Conservation (phyloP, 2,329 filamentous ascomycete genomes). For the Trichophyton simii region DNA sequence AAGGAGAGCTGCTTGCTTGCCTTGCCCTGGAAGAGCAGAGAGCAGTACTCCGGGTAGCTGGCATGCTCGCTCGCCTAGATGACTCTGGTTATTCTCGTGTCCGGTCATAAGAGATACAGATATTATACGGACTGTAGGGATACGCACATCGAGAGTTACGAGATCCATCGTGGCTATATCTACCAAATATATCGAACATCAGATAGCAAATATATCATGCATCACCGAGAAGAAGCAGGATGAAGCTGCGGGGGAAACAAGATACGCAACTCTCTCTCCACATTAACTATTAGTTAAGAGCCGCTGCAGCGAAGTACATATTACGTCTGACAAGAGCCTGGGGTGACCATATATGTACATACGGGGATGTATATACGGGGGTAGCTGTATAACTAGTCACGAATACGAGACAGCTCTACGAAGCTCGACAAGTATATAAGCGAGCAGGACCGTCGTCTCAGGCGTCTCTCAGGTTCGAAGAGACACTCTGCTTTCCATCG, state of each 20-base stretch:
- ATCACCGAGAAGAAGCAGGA: too few relatives aligned
- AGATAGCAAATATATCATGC: not conserved
- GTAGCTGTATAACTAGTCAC: too few relatives aligned
- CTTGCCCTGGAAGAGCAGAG: constrained; percentile 70
- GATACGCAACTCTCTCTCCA: not conserved
- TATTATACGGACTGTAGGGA: not conserved
- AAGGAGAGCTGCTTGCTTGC: constrained; percentile 63
- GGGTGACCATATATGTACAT: too few relatives aligned
- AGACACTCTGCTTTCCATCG: not conserved
- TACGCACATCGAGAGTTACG: not conserved
- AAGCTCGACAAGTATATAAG: too few relatives aligned
- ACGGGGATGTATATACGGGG: too few relatives aligned
- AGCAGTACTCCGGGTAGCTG: constrained; percentile 57
- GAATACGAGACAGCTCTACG: too few relatives aligned
- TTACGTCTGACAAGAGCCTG: too few relatives aligned
- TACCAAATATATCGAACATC: not conserved
- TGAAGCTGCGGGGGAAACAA: not conserved
- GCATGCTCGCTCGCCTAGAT: constrained; percentile 51
- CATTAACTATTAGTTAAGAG: too few relatives aligned
- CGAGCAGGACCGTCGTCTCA: too few relatives aligned
- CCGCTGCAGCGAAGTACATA: too few relatives aligned
- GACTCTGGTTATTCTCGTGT: not conserved
- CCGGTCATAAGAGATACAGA: not conserved
- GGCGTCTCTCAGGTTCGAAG: too few relatives aligned
- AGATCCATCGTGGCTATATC: not conserved